These are phyloP conservation scores for Cucumis variabilis DNA, from an alignment of 331 rosid species.

Conservation along the genomic window DNA sequence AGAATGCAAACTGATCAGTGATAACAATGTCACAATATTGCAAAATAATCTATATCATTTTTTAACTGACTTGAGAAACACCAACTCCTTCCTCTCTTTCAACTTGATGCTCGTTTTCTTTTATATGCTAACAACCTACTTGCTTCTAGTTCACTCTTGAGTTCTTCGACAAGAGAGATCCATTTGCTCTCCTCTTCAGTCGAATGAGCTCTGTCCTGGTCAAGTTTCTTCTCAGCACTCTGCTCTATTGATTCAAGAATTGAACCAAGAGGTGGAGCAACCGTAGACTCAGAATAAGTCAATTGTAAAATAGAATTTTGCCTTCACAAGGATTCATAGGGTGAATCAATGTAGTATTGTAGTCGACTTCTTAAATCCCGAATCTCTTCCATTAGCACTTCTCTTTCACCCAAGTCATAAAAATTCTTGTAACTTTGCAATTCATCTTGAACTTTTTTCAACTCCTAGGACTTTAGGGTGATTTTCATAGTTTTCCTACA, in stretches of 20 bases:
- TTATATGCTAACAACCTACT: constrained; percentile 71
- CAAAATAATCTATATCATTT: constrained; percentile 5
- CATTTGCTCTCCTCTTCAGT: constrained; percentile 90
- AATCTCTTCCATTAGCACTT: too few relatives aligned
- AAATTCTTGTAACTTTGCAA: too few relatives aligned
- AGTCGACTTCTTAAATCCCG: too few relatives aligned
- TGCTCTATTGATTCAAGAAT: constrained; percentile 39
- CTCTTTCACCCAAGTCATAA: too few relatives aligned
- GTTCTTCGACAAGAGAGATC: constrained; percentile 87
- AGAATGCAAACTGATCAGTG: background rate
- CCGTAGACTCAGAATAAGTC: constrained; percentile 60
- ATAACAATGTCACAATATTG: background rate
- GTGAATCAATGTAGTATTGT: too few relatives aligned
- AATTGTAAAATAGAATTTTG: constrained; percentile 72
- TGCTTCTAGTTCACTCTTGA: constrained; percentile 84
- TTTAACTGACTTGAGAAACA: constrained; percentile 71
- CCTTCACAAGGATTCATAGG: constrained; percentile 2
- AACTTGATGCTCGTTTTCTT: constrained; percentile 67
- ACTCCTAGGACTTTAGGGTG: too few relatives aligned
- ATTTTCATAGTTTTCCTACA: constrained; percentile 80
- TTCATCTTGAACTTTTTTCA: too few relatives aligned
- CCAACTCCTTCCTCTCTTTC: constrained; percentile 93
- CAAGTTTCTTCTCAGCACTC: constrained; percentile 53
- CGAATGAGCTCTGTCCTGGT: constrained; percentile 81
- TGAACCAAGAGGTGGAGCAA: constrained; percentile 55